Evolutionary conservation across 768 basidiomycete species (phyloP).

Genomic region (Rhizopogon vinicolor): DNA sequence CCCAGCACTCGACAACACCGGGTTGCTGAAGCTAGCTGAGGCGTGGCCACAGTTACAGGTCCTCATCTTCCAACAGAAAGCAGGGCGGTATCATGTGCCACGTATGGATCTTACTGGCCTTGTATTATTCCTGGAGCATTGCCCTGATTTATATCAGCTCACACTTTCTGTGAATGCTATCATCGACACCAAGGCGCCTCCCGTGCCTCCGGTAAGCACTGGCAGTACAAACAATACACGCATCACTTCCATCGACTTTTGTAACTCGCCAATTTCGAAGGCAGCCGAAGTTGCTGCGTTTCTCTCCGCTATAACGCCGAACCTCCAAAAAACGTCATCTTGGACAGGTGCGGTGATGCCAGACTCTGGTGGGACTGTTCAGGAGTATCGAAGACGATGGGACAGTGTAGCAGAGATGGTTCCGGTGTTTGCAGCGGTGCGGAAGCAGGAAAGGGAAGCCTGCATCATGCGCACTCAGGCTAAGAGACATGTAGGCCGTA

Average conservation of each 20-base stretch:
- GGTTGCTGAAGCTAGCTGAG: conserved; percentile 18
- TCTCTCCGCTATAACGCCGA: conserved; percentile 24
- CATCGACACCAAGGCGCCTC: conserved; percentile 21
- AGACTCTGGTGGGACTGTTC: background rate
- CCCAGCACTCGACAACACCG: conserved; percentile 15
- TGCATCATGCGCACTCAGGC: background rate
- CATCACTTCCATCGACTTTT: conserved; percentile 23
- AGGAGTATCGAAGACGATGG: background rate
- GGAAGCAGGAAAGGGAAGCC: background rate
- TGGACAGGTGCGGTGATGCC: conserved; percentile 12
- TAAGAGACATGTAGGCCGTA: background rate
- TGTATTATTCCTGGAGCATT: background rate
- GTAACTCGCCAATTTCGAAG: conserved; percentile 25
- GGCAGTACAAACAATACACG: conserved; percentile 1
- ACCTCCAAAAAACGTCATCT: conserved; percentile 22
- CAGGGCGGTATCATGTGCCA: background rate
- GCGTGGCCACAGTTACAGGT: conserved; percentile 25
- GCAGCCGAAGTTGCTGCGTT: conserved; percentile 22
- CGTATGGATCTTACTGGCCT: background rate
- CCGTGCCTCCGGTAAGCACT: background rate
- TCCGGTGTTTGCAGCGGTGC: background rate
- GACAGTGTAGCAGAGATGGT: background rate
- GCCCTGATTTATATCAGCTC: background rate
- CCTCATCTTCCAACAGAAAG: conserved; percentile 13
- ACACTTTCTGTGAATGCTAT: conserved; percentile 17